Percentiles rank a stretch among this genome's conserved stretches.
These are phyloP conservation scores for Pseudevernia furfuracea DNA, from an alignment of 495 filamentous ascomycete genomes.

Conservation along the genomic window DNA sequence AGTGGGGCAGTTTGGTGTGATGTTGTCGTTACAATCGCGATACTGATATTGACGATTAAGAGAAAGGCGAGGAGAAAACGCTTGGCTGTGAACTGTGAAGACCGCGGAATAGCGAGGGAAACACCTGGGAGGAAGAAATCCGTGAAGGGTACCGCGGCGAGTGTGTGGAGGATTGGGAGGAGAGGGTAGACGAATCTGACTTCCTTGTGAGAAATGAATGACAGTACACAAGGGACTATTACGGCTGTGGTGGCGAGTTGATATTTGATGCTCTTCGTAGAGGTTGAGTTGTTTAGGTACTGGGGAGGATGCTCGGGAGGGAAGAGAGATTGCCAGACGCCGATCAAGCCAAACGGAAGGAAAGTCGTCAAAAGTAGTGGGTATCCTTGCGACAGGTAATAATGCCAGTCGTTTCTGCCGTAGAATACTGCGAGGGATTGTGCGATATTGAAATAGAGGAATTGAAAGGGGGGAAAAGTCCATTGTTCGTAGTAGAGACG, in stretches of 20 bases:
- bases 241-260: slow-evolving; percentile 56
- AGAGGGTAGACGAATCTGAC: slow-evolving; percentile 95
- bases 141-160: slow-evolving; percentile 60
- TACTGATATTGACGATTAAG: slow-evolving; percentile 56
- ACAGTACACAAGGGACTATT: slow-evolving; percentile 56
- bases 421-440: slow-evolving; percentile 86
- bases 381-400: slow-evolving; percentile 84
- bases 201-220: slow-evolving; percentile 89
- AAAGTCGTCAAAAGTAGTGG: slow-evolving; percentile 81
- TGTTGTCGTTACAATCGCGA: slow-evolving; percentile 66
- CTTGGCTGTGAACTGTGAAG: slow-evolving; percentile 19
- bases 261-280: slow-evolving; percentile 39
- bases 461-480: slow-evolving; percentile 85
- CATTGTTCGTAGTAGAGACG: slow-evolving; percentile 76
- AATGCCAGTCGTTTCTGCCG: slow-evolving; percentile 84
- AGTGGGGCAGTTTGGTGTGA: slow-evolving; percentile 75
- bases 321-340: slow-evolving; percentile 49
- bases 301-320: slow-evolving; percentile 26
- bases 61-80: slow-evolving; percentile 47
- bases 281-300: slow-evolving; percentile 31
- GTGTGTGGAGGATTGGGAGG: slow-evolving; percentile 73
- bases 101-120: slow-evolving; percentile 27
- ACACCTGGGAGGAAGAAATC: slow-evolving; percentile 54
- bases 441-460: slow-evolving; percentile 85
- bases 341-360: slow-evolving; percentile 64